Percentiles rank a stretch among this genome's conserved stretches.
These are phyloP conservation scores for Otatea glauca DNA, from an alignment of 176 grass and related monocot genomes.

Conservation along the genomic window DNA sequence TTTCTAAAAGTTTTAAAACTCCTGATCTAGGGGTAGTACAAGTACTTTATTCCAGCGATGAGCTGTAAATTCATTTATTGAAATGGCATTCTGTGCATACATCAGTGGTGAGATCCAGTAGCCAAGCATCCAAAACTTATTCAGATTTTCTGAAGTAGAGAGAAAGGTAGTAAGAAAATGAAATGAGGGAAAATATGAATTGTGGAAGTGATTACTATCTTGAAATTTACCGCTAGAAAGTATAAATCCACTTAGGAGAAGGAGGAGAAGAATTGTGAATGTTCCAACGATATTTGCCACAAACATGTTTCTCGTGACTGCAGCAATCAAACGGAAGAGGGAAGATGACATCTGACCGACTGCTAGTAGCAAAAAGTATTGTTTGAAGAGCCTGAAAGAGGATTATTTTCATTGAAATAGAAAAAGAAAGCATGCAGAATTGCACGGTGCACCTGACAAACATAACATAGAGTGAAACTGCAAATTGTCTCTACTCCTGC, in stretches of 20 bases:
- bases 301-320: conserved; percentile 61
- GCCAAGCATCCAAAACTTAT: conserved; percentile 88
- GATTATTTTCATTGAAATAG: not conserved
- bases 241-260: conserved; percentile 63
- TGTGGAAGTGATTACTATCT: not conserved
- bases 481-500: not conserved
- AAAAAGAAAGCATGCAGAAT: not conserved
- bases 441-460: not conserved
- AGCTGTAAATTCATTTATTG: conserved; percentile 68
- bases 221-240: conserved; percentile 58
- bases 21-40: not conserved
- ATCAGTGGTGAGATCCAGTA: conserved; percentile 95
- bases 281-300: conserved; percentile 72
- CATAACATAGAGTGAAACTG: not conserved
- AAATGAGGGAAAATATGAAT: not conserved
- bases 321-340: conserved; percentile 75
- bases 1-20: not conserved
- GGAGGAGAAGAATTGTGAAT: conserved; percentile 62
- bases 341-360: conserved; percentile 71
- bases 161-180: conserved; percentile 14
- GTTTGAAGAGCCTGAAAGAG: conserved; percentile 74
- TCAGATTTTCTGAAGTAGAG: conserved; percentile 59
- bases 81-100: conserved; percentile 83
- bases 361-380: conserved; percentile 68
- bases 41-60: conserved; percentile 61